Evolutionary conservation across 345 rosid genomes (phyloP).

Genomic region (Nasturtium officinale): DNA sequence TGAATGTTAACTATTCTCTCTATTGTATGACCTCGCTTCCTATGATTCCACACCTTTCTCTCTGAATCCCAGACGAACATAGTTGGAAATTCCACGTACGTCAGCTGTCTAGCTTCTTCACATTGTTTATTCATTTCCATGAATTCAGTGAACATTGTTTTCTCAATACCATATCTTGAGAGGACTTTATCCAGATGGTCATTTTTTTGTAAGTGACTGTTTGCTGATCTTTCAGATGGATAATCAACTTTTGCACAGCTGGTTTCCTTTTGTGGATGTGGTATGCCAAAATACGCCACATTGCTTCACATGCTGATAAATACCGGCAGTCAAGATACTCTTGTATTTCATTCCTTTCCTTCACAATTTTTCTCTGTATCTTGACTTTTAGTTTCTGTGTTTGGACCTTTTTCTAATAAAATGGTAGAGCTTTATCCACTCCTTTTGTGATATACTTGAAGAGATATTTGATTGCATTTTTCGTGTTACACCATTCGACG

Average conservation of each 20-base stretch:
- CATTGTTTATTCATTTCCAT: neutral
- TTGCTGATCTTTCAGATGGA: neutral
- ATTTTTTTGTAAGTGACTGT: neutral
- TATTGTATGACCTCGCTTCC: too few relatives aligned
- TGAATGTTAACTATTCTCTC: too few relatives aligned
- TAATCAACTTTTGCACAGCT: neutral
- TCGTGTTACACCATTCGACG: too few relatives aligned
- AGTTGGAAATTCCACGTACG: neutral
- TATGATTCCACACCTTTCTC: neutral
- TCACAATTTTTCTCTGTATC: neutral
- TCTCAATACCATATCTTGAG: neutral
- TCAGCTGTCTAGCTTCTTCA: neutral
- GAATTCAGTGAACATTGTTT: neutral
- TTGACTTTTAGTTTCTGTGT: neutral
- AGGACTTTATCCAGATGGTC: neutral
- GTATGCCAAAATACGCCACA: neutral
- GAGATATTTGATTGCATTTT: too few relatives aligned
- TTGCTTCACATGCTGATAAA: neutral
- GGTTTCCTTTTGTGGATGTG: neutral
- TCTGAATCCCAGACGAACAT: neutral
- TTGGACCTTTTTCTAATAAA: neutral
- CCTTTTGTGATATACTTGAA: too few relatives aligned
- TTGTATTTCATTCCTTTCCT: neutral
- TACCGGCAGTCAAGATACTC: neutral
- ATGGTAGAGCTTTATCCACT: neutral